Base-by-base conservation (phyloP, 2,329 filamentous ascomycete genomes). In the Pseudocercospora eumusae region DNA sequence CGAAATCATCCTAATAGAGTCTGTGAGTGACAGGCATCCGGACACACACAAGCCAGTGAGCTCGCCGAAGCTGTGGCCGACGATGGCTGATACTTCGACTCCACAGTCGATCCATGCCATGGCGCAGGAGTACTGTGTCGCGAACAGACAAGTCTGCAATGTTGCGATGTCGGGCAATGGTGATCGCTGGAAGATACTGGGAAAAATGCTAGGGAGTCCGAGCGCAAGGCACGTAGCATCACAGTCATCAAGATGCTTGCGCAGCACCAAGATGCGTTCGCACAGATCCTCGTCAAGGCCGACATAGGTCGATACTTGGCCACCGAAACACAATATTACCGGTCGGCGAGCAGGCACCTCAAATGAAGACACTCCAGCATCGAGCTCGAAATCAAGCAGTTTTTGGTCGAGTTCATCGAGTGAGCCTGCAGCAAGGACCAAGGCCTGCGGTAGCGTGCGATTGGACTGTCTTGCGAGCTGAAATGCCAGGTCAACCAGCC, bases 41-140 rank as follows among this genome's bases (percentile, higher is more conserved):
- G 56, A 58, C 13, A 64, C 55, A 33, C 52, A 56, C 27, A 62
- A 33, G 9, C 62, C 64, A 15, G 54, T 54, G 3, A 66, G 49
- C 31, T 66, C 42, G 13, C 64, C 64, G 27, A 66, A 60, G 44
- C 59, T 62, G 45, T 66, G 64, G 2, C 64, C 64, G 7, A 64
- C 50, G 9, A 61, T 40, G n/a, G 56, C 49, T 18, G 45, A 56
- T 7, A 64, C 49, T 49, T 50, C 15, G 1, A 64, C 18, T 21
- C 64, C 64, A 18, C 31, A 57, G n/a, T 60, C 56, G 15, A 66
- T 59, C 62, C 62, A 66, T 40, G 49, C 56, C 42, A 50, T 55
- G 1, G 64, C 64, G n/a, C 44, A 57, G 11, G 64, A 44, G 40
- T 64, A 66, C 40, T 66, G 62, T 52, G 59, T 47, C 1, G 62